Evolutionary conservation across 495 filamentous ascomycete genomes (phyloP), one percentile per base, ranked within the genome.

Genomic region (Wilcoxina mikolae): DNA sequence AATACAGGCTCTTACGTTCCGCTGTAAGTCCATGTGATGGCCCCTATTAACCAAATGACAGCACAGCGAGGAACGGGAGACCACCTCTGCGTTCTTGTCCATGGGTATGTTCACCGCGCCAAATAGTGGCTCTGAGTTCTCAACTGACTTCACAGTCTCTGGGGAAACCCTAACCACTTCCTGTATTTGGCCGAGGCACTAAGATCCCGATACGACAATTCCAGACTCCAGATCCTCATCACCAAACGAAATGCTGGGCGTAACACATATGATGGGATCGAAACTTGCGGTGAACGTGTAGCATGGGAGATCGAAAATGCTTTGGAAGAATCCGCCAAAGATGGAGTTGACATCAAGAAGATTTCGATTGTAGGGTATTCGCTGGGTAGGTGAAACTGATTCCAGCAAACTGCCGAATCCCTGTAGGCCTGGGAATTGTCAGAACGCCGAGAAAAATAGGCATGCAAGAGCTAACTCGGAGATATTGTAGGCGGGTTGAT

Each of bases 211-310:
- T 71, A 86, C 65, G 69, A 78, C 17, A 74, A 78, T 58, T 77
- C 83, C 5, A 59, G 73, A 26, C 67, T 95, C 4, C 74, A 89
- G 65, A 77, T 95, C 51, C 75, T 95, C 23, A 72, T 81, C 27
- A 76, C 82, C 3, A 83, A 89, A 69, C 76, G 80, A 54, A 96
- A 95, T 67, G 73, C 78, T 51, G 86, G 87, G 3, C 82, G 71
- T 56, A 85, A 82, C 68, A 96, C 90, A 22, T 96, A 96, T 68
- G 90, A 96, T 69, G 90, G 90, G 50, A 87, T 96, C 64, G 88
- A 95, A 60, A 71, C 82, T 7, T 85, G 89, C 53, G 90, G 85
- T 54, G 90, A 96, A 73, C 80, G 90, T 35, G 80, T 95, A 27
- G 83, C 82, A 18, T 71, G 79, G 58, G 90, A 96, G 72, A 86